A percentile compares a stretch with the other conserved stretches of the same genome.
Conservation (phyloP, 495 filamentous ascomycete species). For the Rhizodiscina lignyota region DNA sequence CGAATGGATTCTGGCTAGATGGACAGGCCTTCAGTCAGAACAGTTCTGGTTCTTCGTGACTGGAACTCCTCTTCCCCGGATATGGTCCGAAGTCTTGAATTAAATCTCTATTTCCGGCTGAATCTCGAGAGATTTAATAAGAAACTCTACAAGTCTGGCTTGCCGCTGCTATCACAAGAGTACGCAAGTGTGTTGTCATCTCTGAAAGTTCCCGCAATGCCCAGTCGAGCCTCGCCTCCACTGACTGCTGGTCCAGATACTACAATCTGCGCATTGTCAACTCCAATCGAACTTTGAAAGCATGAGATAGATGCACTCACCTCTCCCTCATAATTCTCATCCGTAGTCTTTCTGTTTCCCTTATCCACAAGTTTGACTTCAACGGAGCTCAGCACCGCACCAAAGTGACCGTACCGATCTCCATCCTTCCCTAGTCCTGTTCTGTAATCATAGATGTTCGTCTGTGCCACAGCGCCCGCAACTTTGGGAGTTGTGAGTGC, state of each 20-base stretch:
- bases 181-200: slow-evolving; percentile 10
- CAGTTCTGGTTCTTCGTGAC: no score
- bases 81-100: no score
- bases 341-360: slow-evolving; percentile 36
- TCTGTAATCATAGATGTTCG: slow-evolving; percentile 75
- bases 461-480: slow-evolving; percentile 73
- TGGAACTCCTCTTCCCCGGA: no score
- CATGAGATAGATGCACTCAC: slow-evolving; percentile 23
- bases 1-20: no score
- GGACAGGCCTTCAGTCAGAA: no score
- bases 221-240: slow-evolving; percentile 40
- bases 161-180: no score
- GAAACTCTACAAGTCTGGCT: no score
- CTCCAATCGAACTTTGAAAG: background rate
- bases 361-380: slow-evolving; percentile 59
- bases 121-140: no score
- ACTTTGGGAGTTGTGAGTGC: slow-evolving; percentile 67
- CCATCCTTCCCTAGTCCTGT: slow-evolving; percentile 22
- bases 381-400: slow-evolving; percentile 58
- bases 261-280: slow-evolving; percentile 30
- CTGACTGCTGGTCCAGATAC: slow-evolving; percentile 54
- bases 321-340: slow-evolving; percentile 41
- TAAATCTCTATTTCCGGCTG: no score
- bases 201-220: slow-evolving; percentile 22
- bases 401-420: slow-evolving; percentile 49